These are phyloP conservation scores for Erigeron philadelphicus DNA, from an alignment of 140 eudicot species.

Conservation along the genomic window DNA sequence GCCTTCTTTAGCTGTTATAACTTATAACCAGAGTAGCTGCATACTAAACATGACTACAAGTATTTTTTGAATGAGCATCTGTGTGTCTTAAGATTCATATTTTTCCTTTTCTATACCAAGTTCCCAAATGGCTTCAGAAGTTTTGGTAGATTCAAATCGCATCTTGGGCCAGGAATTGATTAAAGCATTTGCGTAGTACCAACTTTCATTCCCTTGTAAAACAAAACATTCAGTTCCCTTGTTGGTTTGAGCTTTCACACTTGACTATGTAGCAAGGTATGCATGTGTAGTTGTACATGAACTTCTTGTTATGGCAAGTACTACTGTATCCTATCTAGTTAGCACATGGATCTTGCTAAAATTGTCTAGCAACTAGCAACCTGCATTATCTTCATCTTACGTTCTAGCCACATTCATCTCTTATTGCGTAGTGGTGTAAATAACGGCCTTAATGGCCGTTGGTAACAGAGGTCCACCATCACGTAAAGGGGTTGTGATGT, in stretches of 20 bases:
- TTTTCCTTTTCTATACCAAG: conserved; percentile 6
- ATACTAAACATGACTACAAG: conserved; percentile 5
- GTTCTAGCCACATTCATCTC: not conserved
- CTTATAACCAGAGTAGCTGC: conserved; percentile 19
- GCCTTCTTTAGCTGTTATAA: conserved; percentile 2
- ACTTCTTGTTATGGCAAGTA: not conserved
- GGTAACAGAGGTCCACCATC: too few relatives aligned
- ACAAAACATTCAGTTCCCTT: too few relatives aligned
- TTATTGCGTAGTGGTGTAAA: not conserved
- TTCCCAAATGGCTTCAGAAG: not conserved
- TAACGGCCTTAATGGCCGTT: too few relatives aligned
- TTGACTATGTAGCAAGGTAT: not conserved
- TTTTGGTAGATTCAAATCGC: conserved; percentile 2
- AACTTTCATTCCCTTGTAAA: not conserved
- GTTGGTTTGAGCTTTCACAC: too few relatives aligned
- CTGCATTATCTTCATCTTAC: not conserved
- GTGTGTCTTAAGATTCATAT: not conserved
- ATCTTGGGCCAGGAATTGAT: not conserved
- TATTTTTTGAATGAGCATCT: not conserved
- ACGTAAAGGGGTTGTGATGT: not conserved
- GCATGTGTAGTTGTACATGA: not conserved
- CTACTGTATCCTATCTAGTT: conserved; percentile 4
- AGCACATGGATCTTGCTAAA: conserved; percentile 1
- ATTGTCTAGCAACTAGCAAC: not conserved
- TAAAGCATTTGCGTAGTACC: conserved; percentile 7